Base-by-base conservation (phyloP, 1,284 basidiomycete species). In the Mrakiaceae sp. region DNA sequence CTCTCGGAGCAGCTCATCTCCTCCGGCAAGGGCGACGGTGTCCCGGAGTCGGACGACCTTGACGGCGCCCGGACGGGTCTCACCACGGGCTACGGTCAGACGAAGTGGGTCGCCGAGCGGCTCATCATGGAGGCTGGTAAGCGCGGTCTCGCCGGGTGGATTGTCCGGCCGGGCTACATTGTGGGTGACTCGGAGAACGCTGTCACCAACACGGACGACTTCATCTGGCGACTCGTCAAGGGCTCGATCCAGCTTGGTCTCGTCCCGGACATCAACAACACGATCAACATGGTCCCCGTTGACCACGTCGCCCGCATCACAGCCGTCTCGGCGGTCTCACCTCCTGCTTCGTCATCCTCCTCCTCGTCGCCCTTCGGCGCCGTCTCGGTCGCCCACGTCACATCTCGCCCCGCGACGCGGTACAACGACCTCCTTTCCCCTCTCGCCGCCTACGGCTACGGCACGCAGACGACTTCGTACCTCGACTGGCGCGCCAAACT, bases 191-290 rank as follows among this genome's bases (percentile, higher is more conserved):
- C 93, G 11, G 77, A 78, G 66, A 85, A 86, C 40, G 93, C 90
- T 60, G 94, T 97, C 2, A 98, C 94, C 43, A 99, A 99, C 78
- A 98, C 96, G 49, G 96, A 99, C 72, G 96, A 99, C 76, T 99
- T 99, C 77, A 83, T 99, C 64, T 98, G 95, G 94, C 85, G 96
- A 27, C 81, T 99, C 74, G 90, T 98, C 74, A 98, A 98, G 77
- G 96, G 96, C 40, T 97, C 93, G 74, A 82, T 96, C 58, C 96
- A 99, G 76, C 85, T 98, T 5, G 95, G 95, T 3, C 83, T 93
- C 54, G 86, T 94, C 2, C 96, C 96, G 1, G 90, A 99, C 74
- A 98, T 99, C 76, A 92, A 97, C 81, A 99, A 99, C 78, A 88
- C 90, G 3, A 83, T 98, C 73, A 98, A 98, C 78, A 95, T 98